phyloP scores from a whole-genome alignment of 129 eudicot genomes.

The Smallanthus sonchifolius region DNA sequence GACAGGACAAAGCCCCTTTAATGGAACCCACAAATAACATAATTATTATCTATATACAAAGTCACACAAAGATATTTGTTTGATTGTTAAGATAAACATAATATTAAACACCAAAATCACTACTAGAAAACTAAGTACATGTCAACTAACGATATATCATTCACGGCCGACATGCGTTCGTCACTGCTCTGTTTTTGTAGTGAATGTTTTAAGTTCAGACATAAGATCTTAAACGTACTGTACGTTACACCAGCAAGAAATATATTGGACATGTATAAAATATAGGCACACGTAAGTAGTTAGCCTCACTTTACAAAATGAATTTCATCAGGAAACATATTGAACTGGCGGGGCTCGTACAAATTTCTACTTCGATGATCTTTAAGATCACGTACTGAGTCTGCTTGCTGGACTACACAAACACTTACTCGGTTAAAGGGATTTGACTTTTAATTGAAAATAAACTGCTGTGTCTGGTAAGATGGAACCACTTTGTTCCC shows the following conservation, averaged over 20 bases:
- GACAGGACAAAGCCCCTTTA: no score
- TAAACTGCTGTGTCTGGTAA: no score
- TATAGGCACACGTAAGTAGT: no score
- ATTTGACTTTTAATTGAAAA: no score
- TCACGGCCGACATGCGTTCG: no score
- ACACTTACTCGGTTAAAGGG: background rate
- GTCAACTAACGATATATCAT: no score
- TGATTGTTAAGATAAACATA: background rate
- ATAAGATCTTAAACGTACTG: background rate
- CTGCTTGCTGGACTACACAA: background rate
- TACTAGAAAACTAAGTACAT: no score
- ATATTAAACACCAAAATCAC: background rate
- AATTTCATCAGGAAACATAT: background rate
- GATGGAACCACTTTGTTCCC: background rate
- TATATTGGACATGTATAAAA: background rate
- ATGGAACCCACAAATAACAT: slow-evolving; percentile 22
- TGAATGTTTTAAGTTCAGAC: background rate
- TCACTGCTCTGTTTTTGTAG: no score
- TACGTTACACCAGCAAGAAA: background rate
- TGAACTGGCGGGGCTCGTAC: background rate
- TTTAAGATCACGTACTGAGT: background rate
- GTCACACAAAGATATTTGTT: slow-evolving; percentile 4
- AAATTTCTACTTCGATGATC: background rate
- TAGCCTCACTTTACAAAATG: background rate
- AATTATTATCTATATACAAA: background rate